Evolutionary conservation across 306 rosid genomes (phyloP).

Genomic region (Parietaria judaica): DNA sequence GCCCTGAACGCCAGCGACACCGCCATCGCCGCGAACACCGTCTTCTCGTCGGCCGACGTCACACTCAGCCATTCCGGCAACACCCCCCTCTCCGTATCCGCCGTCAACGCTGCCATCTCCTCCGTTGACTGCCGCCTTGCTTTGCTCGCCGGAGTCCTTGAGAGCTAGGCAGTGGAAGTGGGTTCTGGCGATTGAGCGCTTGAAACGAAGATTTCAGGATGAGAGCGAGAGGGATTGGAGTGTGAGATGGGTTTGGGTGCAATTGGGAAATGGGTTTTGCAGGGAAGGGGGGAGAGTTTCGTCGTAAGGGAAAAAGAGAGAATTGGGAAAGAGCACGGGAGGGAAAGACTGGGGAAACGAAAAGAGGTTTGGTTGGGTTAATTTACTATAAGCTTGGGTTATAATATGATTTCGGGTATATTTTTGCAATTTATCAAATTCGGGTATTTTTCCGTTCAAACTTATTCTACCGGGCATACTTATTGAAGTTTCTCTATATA

Average conservation of each 20-base stretch:
- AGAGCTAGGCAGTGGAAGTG: slow-evolving; percentile 38
- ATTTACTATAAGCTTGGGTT: no score
- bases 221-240: slow-evolving; percentile 15
- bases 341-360: no score
- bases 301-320: no score
- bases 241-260: neutral
- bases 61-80: slow-evolving; percentile 70
- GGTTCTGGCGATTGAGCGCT: slow-evolving; percentile 10
- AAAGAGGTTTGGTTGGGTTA: no score
- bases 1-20: slow-evolving; percentile 52
- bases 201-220: slow-evolving; percentile 4
- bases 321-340: no score
- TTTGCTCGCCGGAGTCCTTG: slow-evolving; percentile 36
- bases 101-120: slow-evolving; percentile 32
- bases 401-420: no score
- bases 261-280: neutral
- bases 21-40: slow-evolving; percentile 76
- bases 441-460: no score
- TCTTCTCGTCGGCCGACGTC: slow-evolving; percentile 70
- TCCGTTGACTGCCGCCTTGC: slow-evolving; percentile 33
- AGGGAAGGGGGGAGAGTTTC: slow-evolving; percentile 38
- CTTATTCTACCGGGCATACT: no score
- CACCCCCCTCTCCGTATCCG: slow-evolving; percentile 30
- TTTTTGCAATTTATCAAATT: no score
- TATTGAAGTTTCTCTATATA: no score